These are phyloP conservation scores for Trebouxia gelatinosa DNA, from an alignment of 163 green algal species.

Conservation along the genomic window DNA sequence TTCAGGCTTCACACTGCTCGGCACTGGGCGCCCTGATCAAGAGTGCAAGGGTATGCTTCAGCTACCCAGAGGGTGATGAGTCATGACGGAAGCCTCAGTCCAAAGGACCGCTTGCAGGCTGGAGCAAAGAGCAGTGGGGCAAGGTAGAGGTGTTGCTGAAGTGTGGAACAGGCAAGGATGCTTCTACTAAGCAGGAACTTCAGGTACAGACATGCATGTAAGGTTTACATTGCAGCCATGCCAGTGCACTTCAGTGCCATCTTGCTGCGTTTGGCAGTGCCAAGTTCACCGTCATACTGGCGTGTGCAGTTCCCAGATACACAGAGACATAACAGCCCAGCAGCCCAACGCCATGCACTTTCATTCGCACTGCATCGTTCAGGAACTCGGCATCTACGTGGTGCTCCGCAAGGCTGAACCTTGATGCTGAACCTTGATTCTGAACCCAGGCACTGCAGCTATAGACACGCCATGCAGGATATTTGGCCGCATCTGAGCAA, in stretches of 20 bases:
- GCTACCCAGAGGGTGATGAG: background rate
- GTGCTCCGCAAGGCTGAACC: background rate
- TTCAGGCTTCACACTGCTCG: background rate
- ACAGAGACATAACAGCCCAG: background rate
- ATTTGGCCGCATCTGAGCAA: constrained; percentile 59
- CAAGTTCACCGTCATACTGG: background rate
- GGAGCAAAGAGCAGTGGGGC: constrained; percentile 48
- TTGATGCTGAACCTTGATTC: background rate
- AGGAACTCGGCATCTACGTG: background rate
- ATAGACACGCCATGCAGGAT: constrained; percentile 42
- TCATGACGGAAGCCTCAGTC: background rate
- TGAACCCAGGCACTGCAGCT: background rate
- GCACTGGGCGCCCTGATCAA: constrained; percentile 11
- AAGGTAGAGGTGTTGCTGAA: constrained; percentile 62
- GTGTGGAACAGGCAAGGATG: constrained; percentile 56
- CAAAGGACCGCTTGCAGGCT: background rate
- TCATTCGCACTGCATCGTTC: background rate
- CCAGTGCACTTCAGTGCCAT: background rate
- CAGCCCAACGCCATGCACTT: background rate
- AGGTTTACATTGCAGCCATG: background rate
- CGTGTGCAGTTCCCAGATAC: background rate
- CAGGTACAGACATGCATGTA: constrained; percentile 27
- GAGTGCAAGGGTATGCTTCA: constrained; percentile 13
- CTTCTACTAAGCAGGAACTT: constrained; percentile 54
- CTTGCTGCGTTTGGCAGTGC: background rate